Evolutionary conservation across 1,284 basidiomycete species (phyloP).

Genomic region (Sporisorium sorghi): DNA sequence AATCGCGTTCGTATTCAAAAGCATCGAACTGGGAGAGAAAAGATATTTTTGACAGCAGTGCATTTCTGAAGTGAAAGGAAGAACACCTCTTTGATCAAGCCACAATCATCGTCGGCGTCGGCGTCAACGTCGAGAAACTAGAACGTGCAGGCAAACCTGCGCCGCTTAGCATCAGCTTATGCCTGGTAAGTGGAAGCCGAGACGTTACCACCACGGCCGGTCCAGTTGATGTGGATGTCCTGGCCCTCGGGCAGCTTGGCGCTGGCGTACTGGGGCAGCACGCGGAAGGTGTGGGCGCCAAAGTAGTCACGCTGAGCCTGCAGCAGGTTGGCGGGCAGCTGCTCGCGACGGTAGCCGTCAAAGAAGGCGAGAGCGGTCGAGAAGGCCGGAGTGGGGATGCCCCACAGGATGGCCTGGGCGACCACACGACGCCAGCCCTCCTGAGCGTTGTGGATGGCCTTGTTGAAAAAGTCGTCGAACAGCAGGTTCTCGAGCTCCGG

Average conservation of each 20-base stretch:
- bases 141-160: too few species aligned
- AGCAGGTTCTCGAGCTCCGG: conserved; percentile 88
- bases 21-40: not conserved
- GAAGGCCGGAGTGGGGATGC: conserved; percentile 94
- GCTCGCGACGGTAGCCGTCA: conserved; percentile 90
- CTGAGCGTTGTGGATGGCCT: conserved; percentile 90
- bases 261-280: conserved; percentile 64
- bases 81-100: conserved; percentile 5
- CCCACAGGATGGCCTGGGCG: conserved; percentile 96
- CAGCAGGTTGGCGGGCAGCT: conserved; percentile 89
- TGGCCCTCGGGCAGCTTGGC: conserved; percentile 76
- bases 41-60: conserved; percentile 7
- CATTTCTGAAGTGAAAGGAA: not conserved
- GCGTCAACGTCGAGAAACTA: too few species aligned
- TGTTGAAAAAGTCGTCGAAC: conserved; percentile 98
- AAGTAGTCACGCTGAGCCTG: conserved; percentile 83
- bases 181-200: conserved; percentile 91
- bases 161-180: conserved; percentile 71
- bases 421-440: conserved; percentile 97
- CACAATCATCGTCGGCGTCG: not conserved
- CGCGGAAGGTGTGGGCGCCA: conserved; percentile 62
- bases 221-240: conserved; percentile 79
- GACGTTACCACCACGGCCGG: conserved; percentile 91
- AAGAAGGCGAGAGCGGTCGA: conserved; percentile 98
- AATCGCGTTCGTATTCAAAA: conserved; percentile 15